phyloP scores from a whole-genome alignment of 2,329 filamentous ascomycete species.

The Pleoardoris graminearum region DNA sequence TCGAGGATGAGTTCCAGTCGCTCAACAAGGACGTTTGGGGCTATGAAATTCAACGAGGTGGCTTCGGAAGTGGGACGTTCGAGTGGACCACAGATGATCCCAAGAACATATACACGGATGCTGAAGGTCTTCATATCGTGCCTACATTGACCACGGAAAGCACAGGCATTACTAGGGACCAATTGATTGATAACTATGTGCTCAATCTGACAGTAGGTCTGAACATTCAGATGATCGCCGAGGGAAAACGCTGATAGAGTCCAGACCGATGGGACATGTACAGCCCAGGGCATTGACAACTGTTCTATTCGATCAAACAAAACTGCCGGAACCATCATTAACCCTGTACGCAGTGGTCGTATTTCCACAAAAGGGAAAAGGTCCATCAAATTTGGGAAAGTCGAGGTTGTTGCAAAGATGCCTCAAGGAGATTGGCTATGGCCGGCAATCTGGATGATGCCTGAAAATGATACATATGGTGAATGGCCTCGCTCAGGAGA shows the following conservation, averaged over 20 bases:
- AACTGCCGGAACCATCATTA: constrained; percentile 74
- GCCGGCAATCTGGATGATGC: constrained; percentile 73
- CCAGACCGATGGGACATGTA: constrained; percentile 62
- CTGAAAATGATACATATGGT: constrained; percentile 70
- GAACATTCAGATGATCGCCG: background rate
- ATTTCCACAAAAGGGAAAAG: constrained; percentile 72
- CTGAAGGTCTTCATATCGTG: constrained; percentile 71
- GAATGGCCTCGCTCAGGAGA: constrained; percentile 76
- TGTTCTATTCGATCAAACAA: constrained; percentile 74
- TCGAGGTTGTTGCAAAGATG: constrained; percentile 76
- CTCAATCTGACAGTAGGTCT: constrained; percentile 22
- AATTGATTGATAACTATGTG: constrained; percentile 56
- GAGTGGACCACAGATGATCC: constrained; percentile 70
- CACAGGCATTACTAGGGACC: constrained; percentile 68
- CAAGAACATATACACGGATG: constrained; percentile 72
- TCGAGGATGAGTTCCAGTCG: constrained; percentile 63
- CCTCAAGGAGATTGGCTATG: constrained; percentile 81
- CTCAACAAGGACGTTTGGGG: constrained; percentile 67
- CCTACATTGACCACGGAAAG: constrained; percentile 68
- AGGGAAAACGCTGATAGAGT: background rate
- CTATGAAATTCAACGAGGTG: constrained; percentile 72
- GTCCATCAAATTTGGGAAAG: constrained; percentile 74
- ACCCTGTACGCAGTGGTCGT: constrained; percentile 74
- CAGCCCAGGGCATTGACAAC: constrained; percentile 59
- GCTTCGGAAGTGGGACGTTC: constrained; percentile 71